Base-by-base conservation (phyloP, 257 asterid genomes). In the Solanum bukasovii region DNA sequence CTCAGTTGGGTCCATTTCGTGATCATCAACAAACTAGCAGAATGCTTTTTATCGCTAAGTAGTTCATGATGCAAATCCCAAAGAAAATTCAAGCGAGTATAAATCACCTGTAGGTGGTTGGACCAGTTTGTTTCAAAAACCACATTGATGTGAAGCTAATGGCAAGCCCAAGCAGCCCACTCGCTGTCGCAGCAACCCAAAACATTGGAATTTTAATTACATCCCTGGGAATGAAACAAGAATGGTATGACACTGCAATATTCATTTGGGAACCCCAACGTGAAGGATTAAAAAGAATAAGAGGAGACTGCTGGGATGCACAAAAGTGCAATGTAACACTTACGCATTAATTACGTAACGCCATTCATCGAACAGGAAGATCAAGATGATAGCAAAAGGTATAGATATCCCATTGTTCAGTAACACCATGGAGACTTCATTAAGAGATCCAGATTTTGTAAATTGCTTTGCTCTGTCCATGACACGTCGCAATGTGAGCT, bases 131-230 rank as follows among this genome's bases (percentile, higher is more conserved):
- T 87, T 88, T 84, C 86, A 92, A 88, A 84, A 92, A 92, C 94
- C 94, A 92, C 91, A 92, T 91, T 13, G 94, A 91, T 44, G 92
- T 88, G 91, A 92, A 92, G 90, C 94, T 92, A 81, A 92, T 90
- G 90, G 94, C 91, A 21, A 92, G 90, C 6, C 94, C 94, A 83
- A 92, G 90, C 73, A 92, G 86, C 52, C 94, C 94, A 56, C 94
- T 92, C 4, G 92, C 94, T 65, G 94, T 91, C 29, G 94, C 92
- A 49, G 91, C 90, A 68, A 89, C 88, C 94, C 94, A 92, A 87
- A 92, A 92, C 90, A 88, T 92, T 18, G 94, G 93, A 52, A 81
- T 75, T 52, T 90, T 91, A 61, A 84, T 72, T 78, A 91, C 94
- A 4, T 91, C 92, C 88, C 94, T 92, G 87, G 12, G 9, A 71